Conservation (phyloP, 306 rosid species). For the Pterocarpus santalinus region DNA sequence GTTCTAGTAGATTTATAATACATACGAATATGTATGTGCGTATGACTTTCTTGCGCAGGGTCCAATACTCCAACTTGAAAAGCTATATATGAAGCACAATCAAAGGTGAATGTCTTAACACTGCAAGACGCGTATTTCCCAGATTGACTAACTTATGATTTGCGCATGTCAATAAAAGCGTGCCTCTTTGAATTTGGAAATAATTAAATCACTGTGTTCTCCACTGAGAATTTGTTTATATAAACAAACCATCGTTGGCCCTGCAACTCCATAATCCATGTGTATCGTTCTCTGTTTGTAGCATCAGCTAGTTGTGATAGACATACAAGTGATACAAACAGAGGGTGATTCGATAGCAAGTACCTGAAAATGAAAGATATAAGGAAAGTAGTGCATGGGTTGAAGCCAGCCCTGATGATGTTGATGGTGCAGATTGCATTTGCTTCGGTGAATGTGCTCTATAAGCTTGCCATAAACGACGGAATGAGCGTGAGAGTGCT, state of each 20-base stretch:
- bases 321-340: background rate
- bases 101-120: background rate
- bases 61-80: background rate
- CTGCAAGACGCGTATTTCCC: background rate
- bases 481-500: conserved; percentile 54
- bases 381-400: conserved; percentile 26
- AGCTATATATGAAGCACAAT: background rate
- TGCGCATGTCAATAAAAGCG: background rate
- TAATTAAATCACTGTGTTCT: background rate
- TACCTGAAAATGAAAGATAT: conserved; percentile 29
- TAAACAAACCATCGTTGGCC: background rate
- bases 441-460: conserved; percentile 48
- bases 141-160: background rate
- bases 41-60: background rate
- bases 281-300: background rate
- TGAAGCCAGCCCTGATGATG: conserved; percentile 59
- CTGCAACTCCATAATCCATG: background rate
- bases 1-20: too few relatives aligned
- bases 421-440: conserved; percentile 47
- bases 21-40: background rate
- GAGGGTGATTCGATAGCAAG: too few relatives aligned
- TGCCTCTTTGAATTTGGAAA: conserved; percentile 18
- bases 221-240: conserved; percentile 7
- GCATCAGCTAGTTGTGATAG: background rate
- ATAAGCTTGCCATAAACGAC: conserved; percentile 49